Base-by-base conservation (phyloP, 2,329 filamentous ascomycete species). In the Onygenales sp. region DNA sequence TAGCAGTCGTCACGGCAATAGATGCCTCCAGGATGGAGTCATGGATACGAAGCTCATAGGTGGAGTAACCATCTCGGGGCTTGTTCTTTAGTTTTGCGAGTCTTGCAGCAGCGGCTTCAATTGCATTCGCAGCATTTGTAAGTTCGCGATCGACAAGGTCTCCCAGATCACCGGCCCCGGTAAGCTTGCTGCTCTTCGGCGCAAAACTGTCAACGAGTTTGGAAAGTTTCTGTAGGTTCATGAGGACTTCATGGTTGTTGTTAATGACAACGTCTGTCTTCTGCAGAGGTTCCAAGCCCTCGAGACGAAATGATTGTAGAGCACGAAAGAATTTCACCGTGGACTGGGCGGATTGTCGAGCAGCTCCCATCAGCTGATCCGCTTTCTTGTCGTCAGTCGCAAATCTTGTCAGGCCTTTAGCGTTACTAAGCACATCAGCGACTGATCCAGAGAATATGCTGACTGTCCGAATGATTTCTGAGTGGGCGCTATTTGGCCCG, bases 221-320 rank as follows among this genome's bases (percentile, higher is more conserved):
- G 69, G 90, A 95, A 59, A 98, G 80, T 66, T 87, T 88, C 74
- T 97, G 92, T 51, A 98, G 78, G 61, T 94, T 90, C 72, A 94
- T 86, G 68, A 96, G 89, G 8, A 97, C 91, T 60, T 98, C 93
- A 59, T 94, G 89, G 72, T 95, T 97, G 77, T 87, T 92, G 73
- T 93, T 94, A 74, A 98, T 94, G 53, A 98, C 92, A 36, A 97
- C 89, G 58, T 97, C 92, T 2, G 90, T 94, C 82, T 95, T 95
- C 69, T 95, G 88, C 58, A 94, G 78, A 11, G 89, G 83, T 60
- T 95, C 91, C 69, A 97, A 82, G 54, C 88, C 90, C 64, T 95
- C 91, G 11, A 98, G 78, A 9, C 93, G 84, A 78, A 95, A 96
- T 60, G 91, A 96, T 72, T 94, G 89, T 21, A 98, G 81, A 53